These are phyloP conservation scores for Mangifera indica DNA, from an alignment of 345 rosid species.

Conservation along the genomic window DNA sequence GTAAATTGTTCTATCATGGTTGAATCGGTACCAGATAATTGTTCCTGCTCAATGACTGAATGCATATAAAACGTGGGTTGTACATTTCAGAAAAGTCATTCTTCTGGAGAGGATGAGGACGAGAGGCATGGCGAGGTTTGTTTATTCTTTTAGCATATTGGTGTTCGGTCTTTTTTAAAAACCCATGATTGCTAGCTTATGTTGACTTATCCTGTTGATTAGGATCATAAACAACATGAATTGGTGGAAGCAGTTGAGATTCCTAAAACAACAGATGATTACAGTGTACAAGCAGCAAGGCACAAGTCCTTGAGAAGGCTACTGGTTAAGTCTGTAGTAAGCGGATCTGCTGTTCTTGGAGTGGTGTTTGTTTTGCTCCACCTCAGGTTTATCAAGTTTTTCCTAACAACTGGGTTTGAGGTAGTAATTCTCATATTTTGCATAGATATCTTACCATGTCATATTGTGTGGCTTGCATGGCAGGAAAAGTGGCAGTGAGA, in stretches of 20 bases:
- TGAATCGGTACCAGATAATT: not conserved
- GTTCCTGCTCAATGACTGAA: not conserved
- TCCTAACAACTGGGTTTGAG: not conserved
- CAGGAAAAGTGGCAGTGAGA: constrained; percentile 26
- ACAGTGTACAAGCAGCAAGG: not conserved
- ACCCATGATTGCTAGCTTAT: not conserved
- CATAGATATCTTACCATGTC: not conserved
- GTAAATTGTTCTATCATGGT: not conserved
- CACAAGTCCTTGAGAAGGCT: constrained; percentile 18
- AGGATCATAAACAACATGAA: constrained; percentile 13
- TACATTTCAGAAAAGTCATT: not conserved
- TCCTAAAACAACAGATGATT: not conserved
- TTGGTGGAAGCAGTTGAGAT: constrained; percentile 3
- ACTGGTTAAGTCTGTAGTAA: constrained; percentile 26
- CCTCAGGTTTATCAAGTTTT: constrained; percentile 22
- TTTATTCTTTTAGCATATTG: not conserved
- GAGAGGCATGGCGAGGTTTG: not conserved
- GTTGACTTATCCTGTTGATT: not conserved
- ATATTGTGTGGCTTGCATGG: not conserved
- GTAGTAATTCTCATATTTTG: not conserved
- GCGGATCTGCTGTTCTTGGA: constrained; percentile 27
- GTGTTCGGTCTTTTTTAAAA: not conserved
- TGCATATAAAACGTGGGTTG: not conserved
- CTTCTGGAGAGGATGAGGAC: not conserved
- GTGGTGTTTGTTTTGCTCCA: constrained; percentile 23